Evolutionary conservation across 2,329 filamentous ascomycete genomes (phyloP), one percentile per base, ranked within the genome.

Genomic region (Dryadomyces quercus-mongolicae): DNA sequence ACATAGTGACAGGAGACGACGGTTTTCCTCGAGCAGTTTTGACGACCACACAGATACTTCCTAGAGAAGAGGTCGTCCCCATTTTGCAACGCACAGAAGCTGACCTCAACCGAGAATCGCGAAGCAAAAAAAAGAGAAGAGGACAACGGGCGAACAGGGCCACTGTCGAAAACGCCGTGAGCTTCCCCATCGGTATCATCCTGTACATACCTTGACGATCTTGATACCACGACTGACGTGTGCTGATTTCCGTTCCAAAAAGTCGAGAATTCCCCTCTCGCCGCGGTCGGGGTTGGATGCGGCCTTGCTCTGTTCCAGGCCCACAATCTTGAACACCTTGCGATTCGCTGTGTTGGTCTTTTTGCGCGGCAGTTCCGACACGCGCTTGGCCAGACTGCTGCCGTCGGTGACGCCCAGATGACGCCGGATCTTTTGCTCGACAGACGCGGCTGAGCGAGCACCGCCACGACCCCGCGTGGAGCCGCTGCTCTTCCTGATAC

Each of bases 171-270:
- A 45, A 51, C 43, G 31, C 48, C 18, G 49, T 48, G 25, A 48
- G 45, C 49, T 47, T 52, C 43, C 43, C 53, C 25, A 46, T 18
- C 34, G 22, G 18, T 46, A 21, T 52, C 34, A 48, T 25, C 16
- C 45, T 59, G 69, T 68, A 86, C 84, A 81, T 86, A 90, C 86
- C 83, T 88, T 88, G 71, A 81, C 82, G 59, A 91, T 82, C 65
- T 76, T 81, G 62, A 87, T 73, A 60, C 73, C 71, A 63, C 77
- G 74, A 63, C 71, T 71, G 62, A 81, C 72, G 59, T 74, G 70
- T 54, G 76, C 75, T 49, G 85, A 78, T 67, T 88, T 88, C 62
- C 82, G 80, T 69, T 89, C 84, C 58, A 90, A 69, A 64, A 88
- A 89, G 51, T 73, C 72, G 53, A 89, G 67, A 34, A 89, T 72